phyloP scores from a whole-genome alignment of 2,329 filamentous ascomycete genomes.

The Aspergillaceae sp. region DNA sequence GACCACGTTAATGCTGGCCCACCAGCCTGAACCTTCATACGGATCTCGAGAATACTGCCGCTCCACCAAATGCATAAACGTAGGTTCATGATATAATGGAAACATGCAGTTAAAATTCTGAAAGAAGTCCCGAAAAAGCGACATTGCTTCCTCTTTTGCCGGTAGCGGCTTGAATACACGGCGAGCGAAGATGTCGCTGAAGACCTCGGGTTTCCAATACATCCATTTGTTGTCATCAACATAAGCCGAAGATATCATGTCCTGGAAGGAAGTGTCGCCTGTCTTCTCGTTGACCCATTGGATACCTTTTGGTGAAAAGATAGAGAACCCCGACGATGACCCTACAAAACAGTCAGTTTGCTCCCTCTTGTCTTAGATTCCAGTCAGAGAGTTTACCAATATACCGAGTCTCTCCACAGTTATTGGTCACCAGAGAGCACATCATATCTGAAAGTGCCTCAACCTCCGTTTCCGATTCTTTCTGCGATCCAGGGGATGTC shows the following conservation, averaged over 20 bases:
- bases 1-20: constrained; percentile 90
- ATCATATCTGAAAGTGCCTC: constrained; percentile 94
- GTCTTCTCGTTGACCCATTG: constrained; percentile 98
- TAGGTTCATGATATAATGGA: constrained; percentile 91
- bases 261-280: constrained; percentile 87
- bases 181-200: constrained; percentile 81
- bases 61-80: constrained; percentile 95
- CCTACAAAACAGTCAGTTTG: constrained; percentile 43
- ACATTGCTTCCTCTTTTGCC: constrained; percentile 76
- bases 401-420: constrained; percentile 87
- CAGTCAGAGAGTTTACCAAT: constrained; percentile 54
- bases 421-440: constrained; percentile 95
- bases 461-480: constrained; percentile 59
- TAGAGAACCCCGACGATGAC: constrained; percentile 94
- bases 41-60: constrained; percentile 87
- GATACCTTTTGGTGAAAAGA: constrained; percentile 96
- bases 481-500: constrained; percentile 46
- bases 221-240: constrained; percentile 93
- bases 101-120: constrained; percentile 99
- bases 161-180: constrained; percentile 77
- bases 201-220: constrained; percentile 97
- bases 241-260: constrained; percentile 87
- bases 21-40: constrained; percentile 94
- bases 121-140: constrained; percentile 86
- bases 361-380: too few species aligned